Conservation (phyloP, 139 green algal species). For the Volvox reticuliferus region DNA sequence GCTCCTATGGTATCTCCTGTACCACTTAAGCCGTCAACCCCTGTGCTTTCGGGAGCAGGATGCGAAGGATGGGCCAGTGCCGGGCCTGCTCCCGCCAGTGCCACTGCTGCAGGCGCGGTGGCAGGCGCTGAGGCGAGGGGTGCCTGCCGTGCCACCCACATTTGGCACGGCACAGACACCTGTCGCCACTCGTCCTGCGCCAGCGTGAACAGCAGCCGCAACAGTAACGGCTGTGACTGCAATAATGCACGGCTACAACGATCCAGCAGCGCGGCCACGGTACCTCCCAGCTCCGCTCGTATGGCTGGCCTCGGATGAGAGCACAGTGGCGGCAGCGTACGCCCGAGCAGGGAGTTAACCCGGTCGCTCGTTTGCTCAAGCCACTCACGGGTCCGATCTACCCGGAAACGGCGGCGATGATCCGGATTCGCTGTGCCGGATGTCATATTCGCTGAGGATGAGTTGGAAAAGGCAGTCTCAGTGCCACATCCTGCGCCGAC, state of each 20-base stretch:
- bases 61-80: neutral
- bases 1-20: neutral
- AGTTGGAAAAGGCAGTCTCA: too few relatives aligned
- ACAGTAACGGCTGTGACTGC: conserved; percentile 47
- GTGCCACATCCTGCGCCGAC: neutral
- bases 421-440: neutral
- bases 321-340: conserved; percentile 71
- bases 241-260: conserved; percentile 52
- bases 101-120: neutral
- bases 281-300: conserved; percentile 57
- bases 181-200: conserved; percentile 79
- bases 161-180: conserved; percentile 45
- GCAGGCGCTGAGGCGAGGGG: neutral
- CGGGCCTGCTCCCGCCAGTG: neutral
- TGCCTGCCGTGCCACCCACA: conserved; percentile 27
- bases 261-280: conserved; percentile 62
- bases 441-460: too few relatives aligned
- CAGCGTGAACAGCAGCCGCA: conserved; percentile 69
- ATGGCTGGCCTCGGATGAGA: conserved; percentile 67
- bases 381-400: conserved; percentile 64
- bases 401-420: conserved; percentile 37
- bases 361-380: conserved; percentile 49
- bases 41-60: neutral
- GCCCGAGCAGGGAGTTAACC: conserved; percentile 62
- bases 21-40: too few relatives aligned